These are phyloP conservation scores for Tylopilus sp. DNA, from an alignment of 768 basidiomycete genomes.

Conservation along the genomic window DNA sequence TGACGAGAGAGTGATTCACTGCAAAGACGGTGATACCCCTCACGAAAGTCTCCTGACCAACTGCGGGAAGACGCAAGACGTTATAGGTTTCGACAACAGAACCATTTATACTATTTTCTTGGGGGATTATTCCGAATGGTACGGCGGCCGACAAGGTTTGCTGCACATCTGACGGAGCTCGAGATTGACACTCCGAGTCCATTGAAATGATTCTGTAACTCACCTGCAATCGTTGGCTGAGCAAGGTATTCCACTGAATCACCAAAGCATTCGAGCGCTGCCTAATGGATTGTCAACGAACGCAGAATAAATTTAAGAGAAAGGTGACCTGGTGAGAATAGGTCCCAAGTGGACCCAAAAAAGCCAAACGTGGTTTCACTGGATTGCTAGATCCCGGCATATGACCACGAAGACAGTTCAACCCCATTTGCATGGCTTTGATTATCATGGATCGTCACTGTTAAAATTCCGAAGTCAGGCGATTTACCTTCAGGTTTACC, in stretches of 20 bases:
- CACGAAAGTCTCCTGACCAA: constrained; percentile 47
- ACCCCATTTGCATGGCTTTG: constrained; percentile 1
- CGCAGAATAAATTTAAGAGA: neutral
- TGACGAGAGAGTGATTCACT: constrained; percentile 68
- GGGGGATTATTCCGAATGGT: constrained; percentile 65
- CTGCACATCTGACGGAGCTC: constrained; percentile 52
- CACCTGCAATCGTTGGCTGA: constrained; percentile 39
- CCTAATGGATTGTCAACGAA: constrained; percentile 36
- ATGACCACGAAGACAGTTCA: constrained; percentile 4
- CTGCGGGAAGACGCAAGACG: constrained; percentile 41
- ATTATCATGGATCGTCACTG: neutral
- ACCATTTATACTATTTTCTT: constrained; percentile 78
- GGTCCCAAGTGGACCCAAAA: constrained; percentile 68
- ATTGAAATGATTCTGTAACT: constrained; percentile 5
- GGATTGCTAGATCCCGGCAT: constrained; percentile 8
- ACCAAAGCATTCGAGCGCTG: constrained; percentile 46
- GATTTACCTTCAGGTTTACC: constrained; percentile 10
- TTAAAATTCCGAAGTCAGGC: constrained; percentile 50
- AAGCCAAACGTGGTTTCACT: constrained; percentile 38
- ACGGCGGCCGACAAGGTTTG: constrained; percentile 42
- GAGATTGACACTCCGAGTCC: neutral
- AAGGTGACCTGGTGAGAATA: constrained; percentile 60
- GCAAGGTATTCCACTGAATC: constrained; percentile 42
- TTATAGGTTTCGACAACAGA: constrained; percentile 75
- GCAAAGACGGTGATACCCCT: constrained; percentile 56